Evolutionary conservation across 1,139 yeast species (phyloP), one percentile per base, ranked within the genome.

Genomic region (Suhomyces wounanorum): DNA sequence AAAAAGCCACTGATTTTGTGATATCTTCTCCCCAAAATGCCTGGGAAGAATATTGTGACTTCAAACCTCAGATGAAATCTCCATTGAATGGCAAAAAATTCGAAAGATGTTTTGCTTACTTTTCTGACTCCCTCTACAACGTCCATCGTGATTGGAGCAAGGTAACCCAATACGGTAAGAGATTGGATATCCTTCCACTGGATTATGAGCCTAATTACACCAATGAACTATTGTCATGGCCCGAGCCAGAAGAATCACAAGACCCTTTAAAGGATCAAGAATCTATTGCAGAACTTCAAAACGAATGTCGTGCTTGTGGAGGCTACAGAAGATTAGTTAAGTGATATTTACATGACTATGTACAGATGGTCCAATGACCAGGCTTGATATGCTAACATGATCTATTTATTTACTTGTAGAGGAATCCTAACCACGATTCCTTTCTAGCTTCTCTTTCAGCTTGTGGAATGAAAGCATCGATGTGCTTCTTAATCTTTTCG

Each of bases 381-480:
- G 30, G 3, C 8, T 30, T 30, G 33, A 30, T 11, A 30, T 30
- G 33, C 33, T 30, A 30, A 30, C 13, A 13, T 30, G 14, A 30
- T 30, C 33, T 3, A 30, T 11, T 11, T 30, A n/a, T 18, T 59
- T 59, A 73, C 60, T 73, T 72, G 57, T 77, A 82, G 58, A 83
- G 77, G 63, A 82, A 82, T 7, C 85, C 76, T 58, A 83, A 77
- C 74, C 79, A 72, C 18, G 84, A 79, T 36, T 79, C 72, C 59
- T 83, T 80, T 62, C 86, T 79, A 52, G 75, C 72, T 47, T 83
- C 84, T 62, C 89, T 78, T 58, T 83, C 85, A 21, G 75, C 81
- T 52, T 73, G 76, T 16, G 96, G 95, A 55, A 85, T 75, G 73
- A 87, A 94, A 0, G 91, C 90, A 54, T 82, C 84, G 48, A 90